phyloP scores from a whole-genome alignment of 176 grass and related monocot genomes.

The Aechmea fasciata region DNA sequence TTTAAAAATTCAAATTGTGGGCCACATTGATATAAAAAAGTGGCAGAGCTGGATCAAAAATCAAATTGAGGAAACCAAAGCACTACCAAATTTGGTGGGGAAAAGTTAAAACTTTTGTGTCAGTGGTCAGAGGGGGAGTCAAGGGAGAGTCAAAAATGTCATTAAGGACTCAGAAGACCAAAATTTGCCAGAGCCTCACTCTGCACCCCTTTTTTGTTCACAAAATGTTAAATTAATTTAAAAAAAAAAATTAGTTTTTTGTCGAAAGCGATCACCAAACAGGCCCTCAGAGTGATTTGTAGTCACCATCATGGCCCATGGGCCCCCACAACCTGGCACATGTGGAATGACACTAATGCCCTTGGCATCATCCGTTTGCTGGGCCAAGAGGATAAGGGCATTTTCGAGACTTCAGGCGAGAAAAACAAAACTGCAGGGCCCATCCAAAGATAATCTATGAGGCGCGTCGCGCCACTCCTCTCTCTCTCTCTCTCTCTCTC shows the following conservation, averaged over 20 bases:
- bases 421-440: too few relatives aligned
- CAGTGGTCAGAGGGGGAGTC: neutral
- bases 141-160: neutral
- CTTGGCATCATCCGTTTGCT: too few relatives aligned
- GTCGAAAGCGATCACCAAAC: neutral
- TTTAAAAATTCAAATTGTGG: too few relatives aligned
- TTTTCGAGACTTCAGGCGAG: too few relatives aligned
- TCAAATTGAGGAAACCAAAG: too few relatives aligned
- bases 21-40: too few relatives aligned
- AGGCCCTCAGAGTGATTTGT: too few relatives aligned
- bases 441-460: too few relatives aligned
- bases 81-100: neutral
- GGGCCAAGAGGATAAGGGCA: too few relatives aligned
- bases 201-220: neutral
- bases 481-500: too few relatives aligned
- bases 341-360: neutral
- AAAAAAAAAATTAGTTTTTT: neutral
- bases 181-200: neutral
- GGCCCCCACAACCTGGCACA: neutral
- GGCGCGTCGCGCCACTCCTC: too few relatives aligned
- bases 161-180: neutral
- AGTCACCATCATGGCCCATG: neutral
- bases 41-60: too few relatives aligned
- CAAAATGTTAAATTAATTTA: neutral
- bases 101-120: neutral